Evolutionary conservation across 1,284 basidiomycete genomes (phyloP), one percentile per base, ranked within the genome.

Genomic region (Athelia psychrophila): DNA sequence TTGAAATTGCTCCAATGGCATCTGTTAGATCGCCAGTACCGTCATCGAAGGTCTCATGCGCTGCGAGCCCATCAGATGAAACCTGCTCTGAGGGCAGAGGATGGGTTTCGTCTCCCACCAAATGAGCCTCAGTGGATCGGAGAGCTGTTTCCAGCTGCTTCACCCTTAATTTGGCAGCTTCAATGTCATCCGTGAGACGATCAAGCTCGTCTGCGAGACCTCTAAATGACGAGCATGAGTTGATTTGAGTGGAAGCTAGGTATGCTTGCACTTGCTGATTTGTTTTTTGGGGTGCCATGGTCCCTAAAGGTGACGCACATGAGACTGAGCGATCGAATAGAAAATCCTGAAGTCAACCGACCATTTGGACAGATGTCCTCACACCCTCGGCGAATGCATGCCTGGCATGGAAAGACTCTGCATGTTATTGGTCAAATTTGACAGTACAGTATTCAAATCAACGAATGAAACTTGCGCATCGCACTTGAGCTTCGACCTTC

Each of bases 141-240:
- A 87, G 63, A 2, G 81, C 77, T 1, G 69, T 63, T 52, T 84
- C 77, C 3, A 91, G 72, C 56, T 86, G 83, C 30, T 76, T 74
- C 33, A 85, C 76, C 12, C 79, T 71, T 33, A 76, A 69, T 0
- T 66, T 68, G 55, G 78, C 64, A 3, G 60, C 54, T 52, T 74
- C 75, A 42, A 79, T 75, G 60, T 79, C 70, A 38, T 77, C 74
- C 4, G 71, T 63, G 4, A 80, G 66, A 48, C 63, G 70, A 54
- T 78, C 70, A 3, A 73, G 72, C 56, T 75, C 76, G 2, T 70
- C 74, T 67, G 76, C 72, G 24, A 79, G 69, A 16, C 76, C 76
- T 60, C 78, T 80, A 36, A 20, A 38, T 44, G 13, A 30, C 13
- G 13, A 30, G 13, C 27, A 30, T 9, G 25, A 47, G 36, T 38